Base-by-base conservation (phyloP, 352 stramenopile genomes). In the Globisporangium viniferum region DNA sequence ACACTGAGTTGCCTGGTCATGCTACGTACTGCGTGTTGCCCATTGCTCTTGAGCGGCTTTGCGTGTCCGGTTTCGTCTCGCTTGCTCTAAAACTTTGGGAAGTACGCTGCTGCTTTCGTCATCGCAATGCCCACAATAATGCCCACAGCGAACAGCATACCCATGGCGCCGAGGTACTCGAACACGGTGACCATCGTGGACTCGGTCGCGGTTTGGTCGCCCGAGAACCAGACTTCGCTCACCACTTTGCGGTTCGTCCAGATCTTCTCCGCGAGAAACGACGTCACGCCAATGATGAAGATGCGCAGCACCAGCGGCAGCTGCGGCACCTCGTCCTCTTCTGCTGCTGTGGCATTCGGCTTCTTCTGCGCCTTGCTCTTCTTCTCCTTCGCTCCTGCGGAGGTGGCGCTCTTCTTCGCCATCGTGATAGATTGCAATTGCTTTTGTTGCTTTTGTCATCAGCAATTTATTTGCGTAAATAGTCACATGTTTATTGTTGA, bases 141-240 rank as follows among this genome's bases (percentile, higher is more conserved):
- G 22, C 88, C 86, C 14, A 87, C 68, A 33, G 83, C 73, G 64
- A 94, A 93, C 57, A 94, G 82, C 51, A 86, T 59, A 14, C 88
- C 88, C 88, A 94, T 94, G 35, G 83, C 76, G 46, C 84, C 75
- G 48, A 92, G 68, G 69, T 91, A 95, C 69, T 93, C 88, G 67
- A 95, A 94, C 6, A 64, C 71, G 41, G 74, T 83, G 64, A 95
- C 77, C 82, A 93, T 82, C n/a, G 63, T 66, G 46, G 78, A 73
- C 76, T 95, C 73, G 41, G 72, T 77, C 51, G 76, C 56, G 22
- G 77, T 81, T 71, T 90, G 82, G 48, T 72, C 69, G 59, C 91
- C 84, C 35, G 77, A 75, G 73, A 91, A 90, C 81, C 86, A 93
- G 8, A 76, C 63, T 18, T 77, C 68, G 24, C 74, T 95, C 31